Conservation (phyloP, 495 filamentous ascomycete species). For the Aspergillus steynii region DNA sequence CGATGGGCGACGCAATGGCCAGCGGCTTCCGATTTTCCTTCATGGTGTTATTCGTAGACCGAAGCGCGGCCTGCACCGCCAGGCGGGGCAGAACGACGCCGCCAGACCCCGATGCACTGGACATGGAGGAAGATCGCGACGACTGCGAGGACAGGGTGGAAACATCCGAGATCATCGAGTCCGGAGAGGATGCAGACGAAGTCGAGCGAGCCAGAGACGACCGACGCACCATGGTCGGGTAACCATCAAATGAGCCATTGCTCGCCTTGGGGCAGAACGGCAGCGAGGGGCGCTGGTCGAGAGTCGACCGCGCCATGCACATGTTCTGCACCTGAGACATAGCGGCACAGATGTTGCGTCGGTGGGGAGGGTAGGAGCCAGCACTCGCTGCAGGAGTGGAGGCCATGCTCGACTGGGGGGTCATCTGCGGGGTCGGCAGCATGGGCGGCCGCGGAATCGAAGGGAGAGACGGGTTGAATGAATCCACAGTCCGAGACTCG, state of each 20-base stretch:
- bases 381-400: conserved; percentile 91
- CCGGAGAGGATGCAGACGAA: conserved; percentile 80
- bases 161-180: conserved; percentile 86
- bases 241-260: conserved; percentile 38
- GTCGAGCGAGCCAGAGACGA: conserved; percentile 75
- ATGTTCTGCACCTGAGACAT: conserved; percentile 74
- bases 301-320: conserved; percentile 63
- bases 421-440: conserved; percentile 77
- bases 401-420: conserved; percentile 71
- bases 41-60: conserved; percentile 62
- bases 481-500: conserved; percentile 57
- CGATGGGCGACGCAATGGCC: conserved; percentile 42
- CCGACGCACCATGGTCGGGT: conserved; percentile 58
- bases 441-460: conserved; percentile 61
- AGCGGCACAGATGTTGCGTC: conserved; percentile 72
- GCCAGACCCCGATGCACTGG: conserved; percentile 59
- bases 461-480: conserved; percentile 45
- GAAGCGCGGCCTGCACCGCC: conserved; percentile 82
- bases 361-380: conserved; percentile 51
- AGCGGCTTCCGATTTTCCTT: conserved; percentile 44
- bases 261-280: conserved; percentile 56
- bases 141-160: conserved; percentile 61
- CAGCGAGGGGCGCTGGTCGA: conserved; percentile 50
- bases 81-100: conserved; percentile 60
- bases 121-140: conserved; percentile 74